These are phyloP conservation scores for Cystofilobasidium macerans DNA, from an alignment of 768 basidiomycete genomes.

Conservation along the genomic window DNA sequence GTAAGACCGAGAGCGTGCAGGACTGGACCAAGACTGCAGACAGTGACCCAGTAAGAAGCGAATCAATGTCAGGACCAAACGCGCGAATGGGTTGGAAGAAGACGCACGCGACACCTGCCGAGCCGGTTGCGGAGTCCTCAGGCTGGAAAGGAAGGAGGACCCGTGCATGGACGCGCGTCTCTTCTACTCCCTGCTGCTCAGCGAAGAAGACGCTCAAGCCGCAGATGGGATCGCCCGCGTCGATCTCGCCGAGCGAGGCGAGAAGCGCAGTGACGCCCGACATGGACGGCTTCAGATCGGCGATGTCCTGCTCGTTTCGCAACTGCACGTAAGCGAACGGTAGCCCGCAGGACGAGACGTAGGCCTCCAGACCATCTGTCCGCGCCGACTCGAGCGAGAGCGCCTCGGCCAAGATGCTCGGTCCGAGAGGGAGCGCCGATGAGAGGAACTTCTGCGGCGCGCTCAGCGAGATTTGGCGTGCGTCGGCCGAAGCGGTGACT, in stretches of 20 bases:
- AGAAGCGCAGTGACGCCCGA: neutral
- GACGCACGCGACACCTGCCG: neutral
- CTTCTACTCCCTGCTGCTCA: neutral
- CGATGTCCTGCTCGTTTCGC: neutral
- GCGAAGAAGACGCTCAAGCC: slow-evolving; percentile 8
- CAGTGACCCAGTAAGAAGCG: neutral
- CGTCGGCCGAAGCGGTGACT: neutral
- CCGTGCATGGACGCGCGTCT: neutral
- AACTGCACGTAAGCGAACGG: slow-evolving; percentile 7
- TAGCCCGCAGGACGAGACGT: slow-evolving; percentile 9
- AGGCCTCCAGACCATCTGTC: neutral
- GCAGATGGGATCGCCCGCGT: neutral
- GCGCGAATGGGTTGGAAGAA: too few relatives aligned
- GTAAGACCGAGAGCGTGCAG: neutral
- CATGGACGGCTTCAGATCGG: neutral
- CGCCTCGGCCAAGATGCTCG: neutral
- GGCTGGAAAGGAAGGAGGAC: neutral
- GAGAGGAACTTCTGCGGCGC: slow-evolving; percentile 3
- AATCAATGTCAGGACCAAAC: neutral
- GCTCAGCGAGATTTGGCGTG: neutral
- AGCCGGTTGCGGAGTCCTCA: slow-evolving; percentile 6
- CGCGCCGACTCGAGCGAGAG: neutral
- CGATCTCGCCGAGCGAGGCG: neutral
- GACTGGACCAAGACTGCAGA: slow-evolving; percentile 2
- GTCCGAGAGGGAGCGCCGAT: neutral